Conservation (phyloP, 176 grass and related monocot genomes). For the Zizania latifolia region DNA sequence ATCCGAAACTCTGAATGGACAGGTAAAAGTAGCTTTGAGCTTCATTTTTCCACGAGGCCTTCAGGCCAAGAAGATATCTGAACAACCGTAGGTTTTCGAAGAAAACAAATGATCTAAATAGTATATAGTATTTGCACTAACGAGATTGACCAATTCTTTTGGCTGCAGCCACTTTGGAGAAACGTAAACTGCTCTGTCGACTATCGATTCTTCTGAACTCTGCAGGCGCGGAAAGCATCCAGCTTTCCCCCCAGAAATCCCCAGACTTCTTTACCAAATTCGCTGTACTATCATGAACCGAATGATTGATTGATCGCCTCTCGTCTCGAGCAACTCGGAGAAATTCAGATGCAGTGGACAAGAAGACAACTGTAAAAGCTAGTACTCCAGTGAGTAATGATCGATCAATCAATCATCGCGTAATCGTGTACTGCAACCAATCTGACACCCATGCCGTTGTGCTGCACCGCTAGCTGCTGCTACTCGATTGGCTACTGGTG, state of each 20-base stretch:
- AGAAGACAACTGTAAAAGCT: background rate
- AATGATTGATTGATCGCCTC: background rate
- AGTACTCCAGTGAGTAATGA: background rate
- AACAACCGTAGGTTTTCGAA: background rate
- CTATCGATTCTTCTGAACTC: background rate
- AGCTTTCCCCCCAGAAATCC: background rate
- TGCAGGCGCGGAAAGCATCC: background rate
- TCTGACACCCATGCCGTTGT: background rate
- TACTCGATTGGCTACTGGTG: background rate
- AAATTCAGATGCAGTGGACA: slow-evolving; percentile 4
- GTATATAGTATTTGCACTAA: background rate
- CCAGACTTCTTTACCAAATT: background rate
- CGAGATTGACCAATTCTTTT: background rate
- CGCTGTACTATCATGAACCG: background rate
- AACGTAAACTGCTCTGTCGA: background rate
- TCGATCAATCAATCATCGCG: slow-evolving; percentile 25
- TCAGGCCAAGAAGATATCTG: background rate
- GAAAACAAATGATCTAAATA: background rate
- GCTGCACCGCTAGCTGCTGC: no score
- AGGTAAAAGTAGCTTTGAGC: background rate
- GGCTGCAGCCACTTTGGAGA: background rate
- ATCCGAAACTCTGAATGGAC: background rate
- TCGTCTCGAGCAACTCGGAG: background rate
- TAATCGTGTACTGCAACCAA: background rate
- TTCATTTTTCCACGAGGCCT: background rate